Evolutionary conservation across 306 rosid species (phyloP), one percentile per base, ranked within the genome.

Genomic region (Trifolium fragiferum): DNA sequence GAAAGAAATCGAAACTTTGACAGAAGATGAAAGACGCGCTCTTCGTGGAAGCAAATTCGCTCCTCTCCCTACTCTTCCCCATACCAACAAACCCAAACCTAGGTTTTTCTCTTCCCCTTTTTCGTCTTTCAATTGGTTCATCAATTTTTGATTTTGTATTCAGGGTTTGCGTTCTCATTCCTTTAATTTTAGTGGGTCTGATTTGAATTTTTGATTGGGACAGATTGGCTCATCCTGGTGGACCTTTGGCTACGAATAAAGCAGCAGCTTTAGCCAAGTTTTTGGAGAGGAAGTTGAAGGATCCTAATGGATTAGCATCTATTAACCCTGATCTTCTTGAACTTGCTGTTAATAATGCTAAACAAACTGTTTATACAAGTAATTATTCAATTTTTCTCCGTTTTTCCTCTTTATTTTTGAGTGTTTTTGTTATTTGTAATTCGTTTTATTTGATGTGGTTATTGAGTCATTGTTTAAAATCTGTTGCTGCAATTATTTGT

Each of bases 201-300:
- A 13, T 19, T 6, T 66, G 30, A 71, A 43, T 46, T 75, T 37
- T 11, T 8, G 18, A 33, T 72, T 78, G 11, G 37, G 8, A 11
- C 33, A 91, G 98, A 80, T 81, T 93, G 88, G 94, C 98, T 70
- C 98, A 93, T 78, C 98, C 96, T 0, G 98, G 98, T 32, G 97
- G 98, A 73, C 96, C 97, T 0, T 73, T 93, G 86, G 83, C 84
- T 27, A 91, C 98, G 53, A 93, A 93, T 64, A 91, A 93, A 73
- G 98, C 98, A 6, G 97, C 91, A 46, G 98, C 98, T 1, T 78
- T 91, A 72, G 97, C 97, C 0, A 93, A 93, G 80, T 93, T 93
- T 86, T 88, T 93, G 1, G 87, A 90, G 61, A 80, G 97, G 66
- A 91, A 93, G 64, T 81, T 87, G 57, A 89, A 91, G 53, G 87